These are phyloP conservation scores for Gautieria morchelliformis DNA, from an alignment of 768 basidiomycete species.

Conservation along the genomic window DNA sequence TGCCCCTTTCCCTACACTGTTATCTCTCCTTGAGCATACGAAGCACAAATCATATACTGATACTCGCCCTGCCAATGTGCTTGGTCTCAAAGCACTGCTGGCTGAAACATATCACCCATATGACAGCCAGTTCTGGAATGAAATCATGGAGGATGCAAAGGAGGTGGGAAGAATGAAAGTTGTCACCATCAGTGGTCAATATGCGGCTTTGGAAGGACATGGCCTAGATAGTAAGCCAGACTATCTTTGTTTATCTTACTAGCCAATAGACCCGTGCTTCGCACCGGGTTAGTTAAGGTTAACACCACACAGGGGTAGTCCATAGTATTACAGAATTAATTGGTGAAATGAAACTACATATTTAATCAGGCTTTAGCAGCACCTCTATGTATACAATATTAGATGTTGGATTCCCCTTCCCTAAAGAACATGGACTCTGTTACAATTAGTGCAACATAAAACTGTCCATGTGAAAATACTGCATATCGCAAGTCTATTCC, in stretches of 20 bases:
- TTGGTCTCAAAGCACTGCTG: slow-evolving; percentile 46
- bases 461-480: no score
- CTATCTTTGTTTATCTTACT: background rate
- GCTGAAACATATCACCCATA: slow-evolving; percentile 42
- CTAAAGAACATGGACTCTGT: no score
- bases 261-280: no score
- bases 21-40: slow-evolving; percentile 41
- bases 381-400: no score
- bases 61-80: slow-evolving; percentile 57
- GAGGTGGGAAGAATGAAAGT: slow-evolving; percentile 56
- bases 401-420: no score
- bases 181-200: slow-evolving; percentile 64
- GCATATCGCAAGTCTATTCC: no score
- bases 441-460: no score
- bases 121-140: slow-evolving; percentile 58
- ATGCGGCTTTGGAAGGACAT: slow-evolving; percentile 71
- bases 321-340: no score
- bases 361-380: no score
- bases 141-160: slow-evolving; percentile 52
- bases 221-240: slow-evolving; percentile 79
- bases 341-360: no score
- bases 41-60: slow-evolving; percentile 46
- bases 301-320: no score
- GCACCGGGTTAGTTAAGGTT: no score
- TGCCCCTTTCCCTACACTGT: slow-evolving; percentile 49